Conservation (phyloP, 148 eudicot genomes). For the Chenopodium album region DNA sequence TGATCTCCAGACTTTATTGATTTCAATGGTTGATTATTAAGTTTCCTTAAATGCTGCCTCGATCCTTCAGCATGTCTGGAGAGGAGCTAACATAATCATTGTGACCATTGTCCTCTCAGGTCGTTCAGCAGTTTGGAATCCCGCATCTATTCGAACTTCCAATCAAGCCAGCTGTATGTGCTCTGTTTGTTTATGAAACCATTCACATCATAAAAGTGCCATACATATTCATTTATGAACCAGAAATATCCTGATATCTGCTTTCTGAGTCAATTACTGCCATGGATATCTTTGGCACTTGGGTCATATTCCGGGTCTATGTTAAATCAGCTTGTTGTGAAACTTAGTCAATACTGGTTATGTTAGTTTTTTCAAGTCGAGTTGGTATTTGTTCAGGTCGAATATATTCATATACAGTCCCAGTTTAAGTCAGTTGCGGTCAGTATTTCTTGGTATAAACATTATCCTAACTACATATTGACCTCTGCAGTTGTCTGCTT, state of each 20-base stretch:
- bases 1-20: conserved; percentile 24
- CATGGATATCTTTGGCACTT: neutral
- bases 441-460: neutral
- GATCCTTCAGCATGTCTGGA: neutral
- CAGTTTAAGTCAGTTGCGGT: neutral
- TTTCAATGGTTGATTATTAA: conserved; percentile 33
- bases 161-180: conserved; percentile 83
- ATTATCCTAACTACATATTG: conserved; percentile 5
- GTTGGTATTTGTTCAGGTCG: neutral
- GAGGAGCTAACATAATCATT: conserved; percentile 14
- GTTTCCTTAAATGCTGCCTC: conserved; percentile 21
- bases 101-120: conserved; percentile 47
- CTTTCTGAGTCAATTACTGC: too few species aligned
- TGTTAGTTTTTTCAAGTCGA: too few species aligned
- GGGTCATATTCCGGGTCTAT: neutral
- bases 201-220: neutral
- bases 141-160: conserved; percentile 97
- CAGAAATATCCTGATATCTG: neutral
- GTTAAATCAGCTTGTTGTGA: too few species aligned
- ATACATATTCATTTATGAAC: neutral
- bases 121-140: conserved; percentile 93
- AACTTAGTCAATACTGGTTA: too few species aligned
- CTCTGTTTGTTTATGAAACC: neutral
- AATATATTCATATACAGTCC: too few species aligned
- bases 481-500: conserved; percentile 71